Base-by-base conservation (phyloP, 306 rosid species). In the Pterocarpus macrocarpus region DNA sequence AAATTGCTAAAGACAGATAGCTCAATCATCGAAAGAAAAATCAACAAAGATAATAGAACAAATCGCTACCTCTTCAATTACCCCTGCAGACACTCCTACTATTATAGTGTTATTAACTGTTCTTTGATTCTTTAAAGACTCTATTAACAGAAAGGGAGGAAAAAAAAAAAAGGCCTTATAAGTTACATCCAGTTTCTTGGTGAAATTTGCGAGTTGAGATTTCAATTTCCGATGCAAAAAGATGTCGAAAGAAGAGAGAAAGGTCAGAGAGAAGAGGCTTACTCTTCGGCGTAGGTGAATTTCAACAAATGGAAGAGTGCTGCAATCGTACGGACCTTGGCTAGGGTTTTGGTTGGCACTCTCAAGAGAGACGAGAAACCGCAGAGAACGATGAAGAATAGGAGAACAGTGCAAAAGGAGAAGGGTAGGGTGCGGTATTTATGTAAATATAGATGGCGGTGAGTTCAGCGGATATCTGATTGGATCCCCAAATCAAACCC, bases 311-410 rank as follows among this genome's bases (percentile, higher is more conserved):
- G 56, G 10, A 32, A 45, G 1, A 5, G 75, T 45, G 62, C 39
- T 14, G 50, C 64, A 38, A 84, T 41, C n/a, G 68, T 2, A 52
- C 63, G 33, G 36, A 32, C 32, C 33, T 1, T 3, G 15, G 52
- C 55, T 85, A 80, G 85, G 85, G 85, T 80, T 85, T 75, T 9
- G 76, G 15, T 5, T 7, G 8, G 33, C 10, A 56, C 38, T 7
- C 6, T 4, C 2, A n/a, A 43, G 57, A 33, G 2, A 5, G 3
- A 32, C 8, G 16, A 79, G 69, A 8, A 14, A 3, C 3, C 1
- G 28, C 36, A 8, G 9, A 10, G 8, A 45, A 67, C 2, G 44
- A 41, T 13, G 15, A 9, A 45, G 7, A 4, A 8, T 1, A 1
- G 6, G 43, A 1, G 5, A 16, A 4, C 1, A 49, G 0, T 1